These are phyloP conservation scores for Mesotaenium endlicherianum DNA, from an alignment of 139 green algal genomes.

Conservation along the genomic window DNA sequence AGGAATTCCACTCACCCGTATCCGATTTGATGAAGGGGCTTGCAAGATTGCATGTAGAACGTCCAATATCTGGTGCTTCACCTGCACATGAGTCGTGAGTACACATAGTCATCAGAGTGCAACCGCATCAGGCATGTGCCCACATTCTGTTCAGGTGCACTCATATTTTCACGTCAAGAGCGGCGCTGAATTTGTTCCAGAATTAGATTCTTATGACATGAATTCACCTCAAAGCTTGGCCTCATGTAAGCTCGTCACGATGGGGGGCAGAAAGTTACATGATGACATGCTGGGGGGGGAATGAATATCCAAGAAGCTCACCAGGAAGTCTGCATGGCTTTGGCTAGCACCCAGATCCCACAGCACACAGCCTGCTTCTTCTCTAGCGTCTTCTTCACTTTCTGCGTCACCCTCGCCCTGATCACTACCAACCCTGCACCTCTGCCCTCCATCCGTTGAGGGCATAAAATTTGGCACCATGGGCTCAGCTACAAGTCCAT, in stretches of 20 bases:
- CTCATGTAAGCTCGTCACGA: too few relatives aligned
- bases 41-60: neutral
- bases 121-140: too few relatives aligned
- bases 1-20: constrained; percentile 3
- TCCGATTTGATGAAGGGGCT: neutral
- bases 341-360: neutral
- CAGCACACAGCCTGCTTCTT: constrained; percentile 9
- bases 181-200: too few relatives aligned
- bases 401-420: neutral
- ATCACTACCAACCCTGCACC: neutral
- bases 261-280: too few relatives aligned
- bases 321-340: constrained; percentile 12
- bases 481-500: too few relatives aligned
- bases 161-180: too few relatives aligned
- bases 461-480: neutral
- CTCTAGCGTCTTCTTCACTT: neutral
- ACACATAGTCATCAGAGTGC: too few relatives aligned
- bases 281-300: too few relatives aligned
- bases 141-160: too few relatives aligned
- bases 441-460: neutral
- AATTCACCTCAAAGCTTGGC: too few relatives aligned
- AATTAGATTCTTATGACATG: too few relatives aligned
- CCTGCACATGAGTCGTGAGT: neutral
- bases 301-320: too few relatives aligned
- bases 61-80: constrained; percentile 6